phyloP scores from a whole-genome alignment of 169 alveolate species.

The Plasmodium malariae region DNA sequence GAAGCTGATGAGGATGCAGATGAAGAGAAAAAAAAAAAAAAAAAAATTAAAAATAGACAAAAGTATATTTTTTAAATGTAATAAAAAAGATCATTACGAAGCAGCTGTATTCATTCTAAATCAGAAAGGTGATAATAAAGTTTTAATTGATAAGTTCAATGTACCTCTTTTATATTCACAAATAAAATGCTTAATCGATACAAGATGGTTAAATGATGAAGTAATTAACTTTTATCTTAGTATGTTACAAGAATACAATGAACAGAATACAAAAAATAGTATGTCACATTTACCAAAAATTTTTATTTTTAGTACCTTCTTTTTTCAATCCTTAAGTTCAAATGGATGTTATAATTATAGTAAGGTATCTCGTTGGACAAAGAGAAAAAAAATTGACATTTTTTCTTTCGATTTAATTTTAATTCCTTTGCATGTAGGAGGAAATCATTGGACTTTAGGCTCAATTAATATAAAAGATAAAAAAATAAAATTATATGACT shows the following conservation, averaged over 20 bases:
- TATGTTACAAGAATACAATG: conserved; percentile 89
- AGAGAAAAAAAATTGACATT: conserved; percentile 87
- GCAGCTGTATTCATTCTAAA: conserved; percentile 30
- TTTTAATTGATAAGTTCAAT: conserved; percentile 30
- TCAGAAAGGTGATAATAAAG: conserved; percentile 37
- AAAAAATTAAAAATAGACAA: conserved; percentile 22
- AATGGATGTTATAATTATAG: conserved; percentile 85
- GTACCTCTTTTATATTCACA: conserved; percentile 42
- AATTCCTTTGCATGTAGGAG: conserved; percentile 88
- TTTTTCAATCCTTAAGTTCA: conserved; percentile 84
- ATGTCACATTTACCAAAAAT: conserved; percentile 77
- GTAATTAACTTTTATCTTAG: conserved; percentile 90
- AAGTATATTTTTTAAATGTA: conserved; percentile 55
- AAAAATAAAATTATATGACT: conserved; percentile 85
- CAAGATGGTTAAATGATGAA: conserved; percentile 92
- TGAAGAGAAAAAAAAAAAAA: not conserved
- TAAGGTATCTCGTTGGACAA: conserved; percentile 90
- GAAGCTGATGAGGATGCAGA: not conserved
- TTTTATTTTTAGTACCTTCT: conserved; percentile 89
- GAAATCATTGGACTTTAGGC: conserved; percentile 92
- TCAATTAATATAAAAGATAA: conserved; percentile 86
- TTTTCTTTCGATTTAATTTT: conserved; percentile 86
- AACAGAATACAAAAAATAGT: conserved; percentile 27
- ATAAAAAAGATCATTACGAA: conserved; percentile 43
- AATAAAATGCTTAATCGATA: conserved; percentile 83